phyloP scores from a whole-genome alignment of 345 rosid genomes.

The Gossypium raimondii region DNA sequence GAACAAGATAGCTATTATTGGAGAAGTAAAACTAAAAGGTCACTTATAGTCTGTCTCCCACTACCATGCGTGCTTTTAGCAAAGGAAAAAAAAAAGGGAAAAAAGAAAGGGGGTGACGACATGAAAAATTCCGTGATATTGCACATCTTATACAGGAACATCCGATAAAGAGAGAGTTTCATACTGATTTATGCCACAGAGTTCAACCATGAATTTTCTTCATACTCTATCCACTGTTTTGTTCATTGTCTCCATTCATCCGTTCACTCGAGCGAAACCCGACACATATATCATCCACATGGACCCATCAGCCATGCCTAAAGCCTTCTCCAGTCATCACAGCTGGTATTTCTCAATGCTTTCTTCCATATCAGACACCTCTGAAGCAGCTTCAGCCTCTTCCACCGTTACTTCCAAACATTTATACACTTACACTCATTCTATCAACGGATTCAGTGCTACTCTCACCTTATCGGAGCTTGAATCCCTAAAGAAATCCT shows the following conservation, averaged over 20 bases:
- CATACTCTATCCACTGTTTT: conserved; percentile 2
- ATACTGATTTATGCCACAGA: not conserved
- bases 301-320: conserved; percentile 26
- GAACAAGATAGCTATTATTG: too few relatives aligned
- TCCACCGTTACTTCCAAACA: conserved; percentile 10
- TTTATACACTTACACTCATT: conserved; percentile 8
- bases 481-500: not conserved
- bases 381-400: not conserved
- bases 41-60: not conserved
- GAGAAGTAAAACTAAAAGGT: not conserved
- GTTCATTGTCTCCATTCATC: conserved; percentile 14
- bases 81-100: not conserved
- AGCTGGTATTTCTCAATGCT: conserved; percentile 32
- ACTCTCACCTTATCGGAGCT: conserved; percentile 1
- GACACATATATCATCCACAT: conserved; percentile 27
- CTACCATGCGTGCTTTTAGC: not conserved
- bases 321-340: conserved; percentile 25
- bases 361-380: conserved; percentile 14
- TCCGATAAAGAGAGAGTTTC: too few relatives aligned
- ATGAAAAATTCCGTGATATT: not conserved
- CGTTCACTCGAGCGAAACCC: conserved; percentile 9
- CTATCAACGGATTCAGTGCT: conserved; percentile 1
- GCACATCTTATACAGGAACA: not conserved
- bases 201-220: conserved; percentile 24
- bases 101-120: not conserved